Evolutionary conservation across 2,329 filamentous ascomycete genomes (phyloP).

Genomic region (Arachnomyces sp.): DNA sequence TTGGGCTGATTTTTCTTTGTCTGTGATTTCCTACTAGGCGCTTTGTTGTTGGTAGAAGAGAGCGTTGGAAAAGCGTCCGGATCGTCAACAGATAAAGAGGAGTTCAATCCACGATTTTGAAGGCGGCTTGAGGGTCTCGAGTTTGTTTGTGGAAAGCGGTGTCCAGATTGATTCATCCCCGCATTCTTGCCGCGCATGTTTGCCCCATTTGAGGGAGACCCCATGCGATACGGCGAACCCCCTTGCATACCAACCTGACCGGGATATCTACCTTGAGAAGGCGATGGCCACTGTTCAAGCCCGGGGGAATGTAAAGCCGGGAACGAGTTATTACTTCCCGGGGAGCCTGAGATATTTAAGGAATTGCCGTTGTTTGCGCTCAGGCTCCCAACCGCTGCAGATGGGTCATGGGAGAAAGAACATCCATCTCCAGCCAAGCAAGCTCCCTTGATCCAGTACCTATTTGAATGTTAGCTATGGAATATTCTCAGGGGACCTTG

Average conservation of each 20-base stretch:
- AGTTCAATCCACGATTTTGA: slow-evolving; percentile 56
- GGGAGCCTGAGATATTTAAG: slow-evolving; percentile 51
- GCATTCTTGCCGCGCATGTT: slow-evolving; percentile 30
- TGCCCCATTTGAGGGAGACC: slow-evolving; percentile 32
- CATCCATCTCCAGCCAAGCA: slow-evolving; percentile 90
- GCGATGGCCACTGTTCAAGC: slow-evolving; percentile 52
- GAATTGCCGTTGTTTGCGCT: slow-evolving; percentile 53
- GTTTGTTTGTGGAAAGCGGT: slow-evolving; percentile 55
- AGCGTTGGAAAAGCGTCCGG: slow-evolving; percentile 91
- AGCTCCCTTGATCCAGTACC: slow-evolving; percentile 93
- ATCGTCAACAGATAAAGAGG: slow-evolving; percentile 74
- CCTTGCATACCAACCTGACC: slow-evolving; percentile 29
- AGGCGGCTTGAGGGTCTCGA: slow-evolving; percentile 82
- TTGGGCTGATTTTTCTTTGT: slow-evolving; percentile 82
- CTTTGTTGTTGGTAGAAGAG: slow-evolving; percentile 65
- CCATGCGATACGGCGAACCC: slow-evolving; percentile 8
- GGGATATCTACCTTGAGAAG: slow-evolving; percentile 36
- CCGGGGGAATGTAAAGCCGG: slow-evolving; percentile 61
- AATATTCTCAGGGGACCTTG: background rate
- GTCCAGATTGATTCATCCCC: slow-evolving; percentile 25
- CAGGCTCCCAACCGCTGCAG: slow-evolving; percentile 75
- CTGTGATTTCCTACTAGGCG: slow-evolving; percentile 75
- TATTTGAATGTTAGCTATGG: slow-evolving; percentile 31
- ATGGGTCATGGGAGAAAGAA: slow-evolving; percentile 94
- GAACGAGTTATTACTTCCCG: slow-evolving; percentile 59